Percentiles rank a stretch among this genome's conserved stretches.
Conservation (phyloP, 1,284 basidiomycete species). For the Tylopilus sp. region DNA sequence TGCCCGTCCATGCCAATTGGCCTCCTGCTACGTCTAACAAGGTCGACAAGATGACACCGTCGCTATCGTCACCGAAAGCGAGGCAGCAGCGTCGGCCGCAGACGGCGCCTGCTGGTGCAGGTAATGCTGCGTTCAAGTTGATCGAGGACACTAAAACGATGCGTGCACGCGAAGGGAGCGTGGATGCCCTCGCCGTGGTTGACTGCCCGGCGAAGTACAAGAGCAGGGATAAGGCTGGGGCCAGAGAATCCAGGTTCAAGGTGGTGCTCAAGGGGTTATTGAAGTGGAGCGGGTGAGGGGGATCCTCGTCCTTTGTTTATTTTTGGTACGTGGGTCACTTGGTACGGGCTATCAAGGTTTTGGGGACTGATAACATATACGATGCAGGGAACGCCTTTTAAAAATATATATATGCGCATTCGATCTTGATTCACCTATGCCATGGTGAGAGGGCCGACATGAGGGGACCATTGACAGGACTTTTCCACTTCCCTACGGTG, state of each 20-base stretch:
- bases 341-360: background rate
- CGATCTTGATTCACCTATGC: constrained; percentile 1
- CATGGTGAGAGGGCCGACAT: background rate
- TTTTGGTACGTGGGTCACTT: constrained; percentile 6
- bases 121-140: constrained; percentile 16
- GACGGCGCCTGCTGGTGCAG: constrained; percentile 20
- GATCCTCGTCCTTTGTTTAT: background rate
- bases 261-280: constrained; percentile 18
- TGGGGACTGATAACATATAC: background rate
- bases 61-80: constrained; percentile 1
- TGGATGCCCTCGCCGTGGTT: background rate
- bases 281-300: constrained; percentile 13
- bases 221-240: background rate
- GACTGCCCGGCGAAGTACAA: constrained; percentile 2
- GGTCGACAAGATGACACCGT: background rate
- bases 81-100: constrained; percentile 20
- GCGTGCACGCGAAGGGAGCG: constrained; percentile 3
- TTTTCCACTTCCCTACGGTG: background rate
- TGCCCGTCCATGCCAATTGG: background rate
- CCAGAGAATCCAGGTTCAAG: constrained; percentile 16
- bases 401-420: background rate
- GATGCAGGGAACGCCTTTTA: background rate
- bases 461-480: background rate
- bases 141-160: constrained; percentile 11
- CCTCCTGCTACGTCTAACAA: background rate